Evolutionary conservation across 1,284 basidiomycete species (phyloP).

Genomic region (Anthracocystis setariae): DNA sequence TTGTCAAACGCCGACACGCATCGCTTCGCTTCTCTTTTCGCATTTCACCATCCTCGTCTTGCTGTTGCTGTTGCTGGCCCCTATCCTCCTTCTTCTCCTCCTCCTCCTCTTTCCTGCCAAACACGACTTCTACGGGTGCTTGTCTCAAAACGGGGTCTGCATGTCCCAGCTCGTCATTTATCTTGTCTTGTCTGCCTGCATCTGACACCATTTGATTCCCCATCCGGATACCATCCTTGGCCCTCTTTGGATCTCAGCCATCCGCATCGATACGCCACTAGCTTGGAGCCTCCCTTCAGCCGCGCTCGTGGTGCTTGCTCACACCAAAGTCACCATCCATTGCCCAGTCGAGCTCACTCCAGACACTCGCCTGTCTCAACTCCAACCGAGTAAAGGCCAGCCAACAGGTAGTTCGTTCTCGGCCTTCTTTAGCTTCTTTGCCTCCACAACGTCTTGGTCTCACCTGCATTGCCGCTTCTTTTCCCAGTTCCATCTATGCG

Average conservation of each 20-base stretch:
- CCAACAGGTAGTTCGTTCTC: too few relatives aligned
- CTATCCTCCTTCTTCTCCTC: background rate
- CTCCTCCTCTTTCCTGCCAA: too few relatives aligned
- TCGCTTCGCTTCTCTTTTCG: too few relatives aligned
- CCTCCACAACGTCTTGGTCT: background rate
- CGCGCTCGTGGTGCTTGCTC: background rate
- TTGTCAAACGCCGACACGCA: too few relatives aligned
- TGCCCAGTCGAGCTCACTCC: conserved; percentile 9
- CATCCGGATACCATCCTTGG: conserved; percentile 9
- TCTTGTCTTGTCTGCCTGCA: background rate
- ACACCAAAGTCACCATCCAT: background rate
- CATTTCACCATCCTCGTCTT: too few relatives aligned
- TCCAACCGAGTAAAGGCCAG: too few relatives aligned
- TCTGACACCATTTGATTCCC: background rate
- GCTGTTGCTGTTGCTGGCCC: too few relatives aligned
- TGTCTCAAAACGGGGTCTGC: background rate
- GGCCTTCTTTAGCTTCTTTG: background rate
- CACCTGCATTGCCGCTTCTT: too few relatives aligned
- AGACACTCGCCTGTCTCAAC: conserved; percentile 9
- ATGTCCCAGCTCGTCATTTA: background rate
- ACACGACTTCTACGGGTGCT: too few relatives aligned
- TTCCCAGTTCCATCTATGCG: background rate
- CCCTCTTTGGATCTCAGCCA: background rate
- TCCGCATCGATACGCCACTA: conserved; percentile 6
- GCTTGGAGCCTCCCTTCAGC: background rate